Evolutionary conservation across 768 basidiomycete genomes (phyloP).

Genomic region (Lactarius psammicola): DNA sequence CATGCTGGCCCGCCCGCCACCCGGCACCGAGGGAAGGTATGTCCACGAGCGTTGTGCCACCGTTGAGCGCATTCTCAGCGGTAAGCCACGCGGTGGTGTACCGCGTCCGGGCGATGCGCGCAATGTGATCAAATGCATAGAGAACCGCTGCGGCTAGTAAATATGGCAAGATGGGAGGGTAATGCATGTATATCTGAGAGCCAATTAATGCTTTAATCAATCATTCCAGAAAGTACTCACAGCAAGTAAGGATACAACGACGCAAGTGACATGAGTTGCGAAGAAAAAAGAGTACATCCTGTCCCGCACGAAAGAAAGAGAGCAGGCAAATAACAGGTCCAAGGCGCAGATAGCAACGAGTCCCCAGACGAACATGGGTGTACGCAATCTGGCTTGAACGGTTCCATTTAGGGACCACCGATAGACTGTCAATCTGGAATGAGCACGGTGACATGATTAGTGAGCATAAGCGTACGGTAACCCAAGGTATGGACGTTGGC

Average conservation of each 20-base stretch:
- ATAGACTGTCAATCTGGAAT: conserved; percentile 7
- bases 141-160: conserved; percentile 40
- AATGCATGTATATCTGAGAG: conserved; percentile 29
- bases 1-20: conserved; percentile 62
- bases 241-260: conserved; percentile 40
- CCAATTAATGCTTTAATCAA: neutral
- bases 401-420: conserved; percentile 16
- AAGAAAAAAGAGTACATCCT: conserved; percentile 47
- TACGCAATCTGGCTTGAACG: neutral
- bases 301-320: conserved; percentile 43
- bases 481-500: conserved; percentile 44
- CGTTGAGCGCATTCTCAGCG: conserved; percentile 43
- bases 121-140: conserved; percentile 47
- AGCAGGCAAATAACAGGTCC: conserved; percentile 41
- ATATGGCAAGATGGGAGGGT: conserved; percentile 41
- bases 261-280: conserved; percentile 43
- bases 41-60: conserved; percentile 46
- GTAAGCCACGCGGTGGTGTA: conserved; percentile 44
- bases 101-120: conserved; percentile 49
- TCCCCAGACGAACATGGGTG: conserved; percentile 30
- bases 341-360: conserved; percentile 39
- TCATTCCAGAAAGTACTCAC: conserved; percentile 14
- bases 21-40: conserved; percentile 47
- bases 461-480: conserved; percentile 37
- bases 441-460: neutral